Base-by-base conservation (phyloP, 2,329 filamentous ascomycete genomes). In the Clonostachys sp. region DNA sequence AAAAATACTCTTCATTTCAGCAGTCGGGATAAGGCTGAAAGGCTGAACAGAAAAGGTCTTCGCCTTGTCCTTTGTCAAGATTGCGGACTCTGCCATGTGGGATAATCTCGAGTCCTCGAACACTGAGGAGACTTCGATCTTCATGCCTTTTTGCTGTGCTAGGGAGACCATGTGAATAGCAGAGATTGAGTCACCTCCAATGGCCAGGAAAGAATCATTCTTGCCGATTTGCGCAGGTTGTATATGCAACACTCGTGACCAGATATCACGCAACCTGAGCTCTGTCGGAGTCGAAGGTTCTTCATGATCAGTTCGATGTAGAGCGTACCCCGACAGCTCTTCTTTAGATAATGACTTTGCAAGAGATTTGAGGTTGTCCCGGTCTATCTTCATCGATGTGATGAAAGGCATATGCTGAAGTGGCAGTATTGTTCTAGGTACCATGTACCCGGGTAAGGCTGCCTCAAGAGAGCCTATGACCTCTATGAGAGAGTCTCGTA, bases 291-390 rank as follows among this genome's bases (percentile, higher is more conserved):
- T 46, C 7, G 45, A 42, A n/a, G 45, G 45, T 16, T 34, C 44
- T 38, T 18, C 44, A 51, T 30, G 4, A 12, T 5, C 42, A 12
- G 42, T 44, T 13, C 50, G 54, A 43, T 61, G 54, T 45, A 61
- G 59, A 56, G 12, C 61, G 57, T 34, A 65, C 61, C 6, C 58
- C 55, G 66, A 61, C 13, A 70, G 58, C 9, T 67, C 61, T 45
- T 63, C 63, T 9, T 63, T 54, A 9, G 57, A 64, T 52, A 70
- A 55, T 5, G 14, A n/a, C 6, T 61, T 57, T 5, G 59, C 67
- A n/a, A 70, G 47, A 47, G 68, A 65, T 17, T 64, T 1, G 50
- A 53, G 46, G 10, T 17, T 46, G 20, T 48, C 47, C 14, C 51
- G 34, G 35, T 53, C 49, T 7, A 45, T 20, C 47, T 53, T 53